Conservation (phyloP, 768 basidiomycete genomes). For the Termitomyces sp. region DNA sequence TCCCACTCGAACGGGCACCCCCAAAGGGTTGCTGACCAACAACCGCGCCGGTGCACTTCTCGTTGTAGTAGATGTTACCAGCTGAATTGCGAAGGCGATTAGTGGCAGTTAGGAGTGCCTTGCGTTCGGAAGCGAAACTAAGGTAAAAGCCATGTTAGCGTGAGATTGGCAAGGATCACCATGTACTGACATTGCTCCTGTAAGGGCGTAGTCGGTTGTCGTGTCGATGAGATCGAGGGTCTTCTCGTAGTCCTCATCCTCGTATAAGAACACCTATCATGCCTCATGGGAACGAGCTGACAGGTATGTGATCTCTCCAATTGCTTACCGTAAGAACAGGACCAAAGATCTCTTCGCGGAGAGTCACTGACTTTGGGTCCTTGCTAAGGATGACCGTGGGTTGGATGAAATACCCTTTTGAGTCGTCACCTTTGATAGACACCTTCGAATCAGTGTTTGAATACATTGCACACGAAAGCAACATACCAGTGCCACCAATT, state of each 20-base stretch:
- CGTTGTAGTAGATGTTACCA: conserved; percentile 97
- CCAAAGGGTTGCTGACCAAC: conserved; percentile 99
- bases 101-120: conserved; percentile 73
- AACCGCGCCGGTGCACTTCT: conserved; percentile 96
- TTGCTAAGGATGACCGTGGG: conserved; percentile 93
- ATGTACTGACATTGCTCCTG: conserved; percentile 80
- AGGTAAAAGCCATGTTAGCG: not conserved
- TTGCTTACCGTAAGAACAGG: conserved; percentile 82
- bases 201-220: conserved; percentile 85
- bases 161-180: not conserved
- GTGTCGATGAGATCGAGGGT: conserved; percentile 83
- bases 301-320: not conserved
- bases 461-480: not conserved
- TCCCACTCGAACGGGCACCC: conserved; percentile 87
- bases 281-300: not conserved
- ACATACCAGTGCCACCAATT: conserved; percentile 72
- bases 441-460: not conserved
- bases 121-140: conserved; percentile 82
- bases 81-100: conserved; percentile 85
- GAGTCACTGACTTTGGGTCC: conserved; percentile 83
- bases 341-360: conserved; percentile 96
- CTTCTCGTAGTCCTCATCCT: conserved; percentile 81
- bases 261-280: conserved; percentile 75
- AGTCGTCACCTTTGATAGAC: conserved; percentile 60
- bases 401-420: conserved; percentile 89